phyloP scores from a whole-genome alignment of 495 filamentous ascomycete species.

The Jackrogersella multiformis region DNA sequence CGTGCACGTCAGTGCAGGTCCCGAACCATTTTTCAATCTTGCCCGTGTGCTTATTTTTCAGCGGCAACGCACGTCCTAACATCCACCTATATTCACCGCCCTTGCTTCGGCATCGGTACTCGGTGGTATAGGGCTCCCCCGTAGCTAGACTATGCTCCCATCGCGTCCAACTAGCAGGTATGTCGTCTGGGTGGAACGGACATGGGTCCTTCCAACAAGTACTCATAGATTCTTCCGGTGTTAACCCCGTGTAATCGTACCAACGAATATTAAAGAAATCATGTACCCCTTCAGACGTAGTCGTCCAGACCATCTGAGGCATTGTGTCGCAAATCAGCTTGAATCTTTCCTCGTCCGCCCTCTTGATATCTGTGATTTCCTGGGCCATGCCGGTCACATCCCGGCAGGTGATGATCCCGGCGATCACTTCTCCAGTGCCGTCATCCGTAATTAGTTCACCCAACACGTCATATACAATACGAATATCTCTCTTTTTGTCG shows the following conservation, averaged over 20 bases:
- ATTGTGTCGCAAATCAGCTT: slow-evolving; percentile 74
- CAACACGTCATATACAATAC: slow-evolving; percentile 64
- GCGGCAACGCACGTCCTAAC: slow-evolving; percentile 69
- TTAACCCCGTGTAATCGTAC: slow-evolving; percentile 76
- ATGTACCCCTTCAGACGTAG: slow-evolving; percentile 63
- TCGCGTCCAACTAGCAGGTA: slow-evolving; percentile 55
- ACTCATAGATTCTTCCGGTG: slow-evolving; percentile 59
- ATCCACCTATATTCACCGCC: slow-evolving; percentile 78
- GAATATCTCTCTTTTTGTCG: slow-evolving; percentile 54
- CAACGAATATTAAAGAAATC: slow-evolving; percentile 75
- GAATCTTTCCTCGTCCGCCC: slow-evolving; percentile 72
- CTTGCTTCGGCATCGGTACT: slow-evolving; percentile 71
- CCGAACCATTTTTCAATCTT: slow-evolving; percentile 77
- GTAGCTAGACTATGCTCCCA: slow-evolving; percentile 69
- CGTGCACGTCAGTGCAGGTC: slow-evolving; percentile 74
- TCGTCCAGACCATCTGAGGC: slow-evolving; percentile 75
- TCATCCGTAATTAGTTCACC: slow-evolving; percentile 68
- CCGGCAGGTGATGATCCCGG: slow-evolving; percentile 68
- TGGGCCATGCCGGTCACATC: slow-evolving; percentile 70
- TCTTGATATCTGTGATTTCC: slow-evolving; percentile 66
- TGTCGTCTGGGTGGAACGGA: slow-evolving; percentile 66
- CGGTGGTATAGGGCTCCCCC: slow-evolving; percentile 69
- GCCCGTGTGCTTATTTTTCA: slow-evolving; percentile 67
- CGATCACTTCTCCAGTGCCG: slow-evolving; percentile 71
- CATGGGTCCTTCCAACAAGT: slow-evolving; percentile 46